Evolutionary conservation across 805 yeast genomes (phyloP), one percentile per base, ranked within the genome.

Genomic region (Lipomyces starkeyi): DNA sequence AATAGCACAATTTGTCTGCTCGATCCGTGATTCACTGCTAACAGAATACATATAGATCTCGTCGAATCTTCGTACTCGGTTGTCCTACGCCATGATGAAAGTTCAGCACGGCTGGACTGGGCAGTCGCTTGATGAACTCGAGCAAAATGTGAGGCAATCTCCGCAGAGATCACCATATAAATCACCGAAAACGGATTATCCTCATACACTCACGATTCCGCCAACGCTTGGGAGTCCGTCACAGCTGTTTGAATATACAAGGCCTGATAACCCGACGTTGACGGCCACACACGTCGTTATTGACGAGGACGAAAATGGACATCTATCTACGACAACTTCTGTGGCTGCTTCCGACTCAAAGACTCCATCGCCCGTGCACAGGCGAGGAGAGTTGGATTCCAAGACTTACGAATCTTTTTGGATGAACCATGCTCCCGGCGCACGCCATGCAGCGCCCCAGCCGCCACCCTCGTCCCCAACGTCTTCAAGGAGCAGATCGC

Each of bases 1-100:
- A 29, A 13, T 58, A 4, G 29, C n/a, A 37, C n/a, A 22, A 56
- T 29, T 49, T 59, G 29, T 27, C 14, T 52, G 11, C 13, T 53
- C n/a, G 40, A 35, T 14, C 13, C 13, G 20, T 27, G 43, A 22
- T 7, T 22, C n/a, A n/a, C n/a, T 3, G 13, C 37, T 55, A 25
- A 7, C 22, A 17, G 22, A 8, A 29, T 34, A 8, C 27, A 0
- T n/a, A 1, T 32, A 72, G 69, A 64, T 74, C 49, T 72, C 76
- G 9, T 63, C 69, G 34, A 75, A 70, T 37, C 64, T 76, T 40
- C 69, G 71, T 49, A 69, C 73, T 17, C 73, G 77, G 43, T 68
- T 76, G 27, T 67, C 77, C 22, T 68, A 71, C 68, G 78, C 78
- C 14, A 72, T 75, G 69, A 40, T 69, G 22, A 76, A 75, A 62